phyloP scores from a whole-genome alignment of 306 rosid species.

The Senna siamea region DNA sequence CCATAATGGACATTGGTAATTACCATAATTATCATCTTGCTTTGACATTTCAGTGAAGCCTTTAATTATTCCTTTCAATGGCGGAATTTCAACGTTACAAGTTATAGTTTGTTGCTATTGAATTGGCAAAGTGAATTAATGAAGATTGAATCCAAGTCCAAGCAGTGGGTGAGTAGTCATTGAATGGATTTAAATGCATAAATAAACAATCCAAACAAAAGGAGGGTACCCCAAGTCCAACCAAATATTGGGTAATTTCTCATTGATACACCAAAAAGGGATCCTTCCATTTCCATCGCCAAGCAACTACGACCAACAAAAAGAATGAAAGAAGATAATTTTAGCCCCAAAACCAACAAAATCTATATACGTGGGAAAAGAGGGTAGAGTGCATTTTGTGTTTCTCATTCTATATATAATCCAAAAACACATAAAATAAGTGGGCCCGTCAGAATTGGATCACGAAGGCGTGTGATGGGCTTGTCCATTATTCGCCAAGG shows the following conservation, averaged over 20 bases:
- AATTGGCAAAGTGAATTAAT: background rate
- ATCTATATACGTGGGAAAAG: background rate
- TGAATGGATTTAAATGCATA: too few relatives aligned
- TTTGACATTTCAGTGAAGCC: background rate
- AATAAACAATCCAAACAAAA: background rate
- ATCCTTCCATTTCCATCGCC: background rate
- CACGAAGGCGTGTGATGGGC: constrained; percentile 52
- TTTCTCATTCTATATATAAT: background rate
- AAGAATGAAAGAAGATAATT: background rate
- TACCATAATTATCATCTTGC: background rate
- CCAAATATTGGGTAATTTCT: background rate
- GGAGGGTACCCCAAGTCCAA: too few relatives aligned
- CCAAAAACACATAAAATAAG: background rate
- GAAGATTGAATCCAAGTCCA: background rate
- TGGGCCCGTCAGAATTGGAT: background rate
- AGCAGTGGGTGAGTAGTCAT: background rate
- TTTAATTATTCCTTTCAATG: background rate
- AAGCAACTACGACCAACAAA: background rate
- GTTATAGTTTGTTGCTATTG: background rate
- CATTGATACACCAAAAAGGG: background rate
- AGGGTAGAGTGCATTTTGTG: background rate
- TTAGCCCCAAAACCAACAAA: background rate
- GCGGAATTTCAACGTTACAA: background rate
- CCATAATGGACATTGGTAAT: background rate
- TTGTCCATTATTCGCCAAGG: constrained; percentile 45